A percentile compares a stretch with the other conserved stretches of the same genome.
phyloP scores from a whole-genome alignment of 371 early-diverging fungal genomes.

The Apophysomyces sp. region DNA sequence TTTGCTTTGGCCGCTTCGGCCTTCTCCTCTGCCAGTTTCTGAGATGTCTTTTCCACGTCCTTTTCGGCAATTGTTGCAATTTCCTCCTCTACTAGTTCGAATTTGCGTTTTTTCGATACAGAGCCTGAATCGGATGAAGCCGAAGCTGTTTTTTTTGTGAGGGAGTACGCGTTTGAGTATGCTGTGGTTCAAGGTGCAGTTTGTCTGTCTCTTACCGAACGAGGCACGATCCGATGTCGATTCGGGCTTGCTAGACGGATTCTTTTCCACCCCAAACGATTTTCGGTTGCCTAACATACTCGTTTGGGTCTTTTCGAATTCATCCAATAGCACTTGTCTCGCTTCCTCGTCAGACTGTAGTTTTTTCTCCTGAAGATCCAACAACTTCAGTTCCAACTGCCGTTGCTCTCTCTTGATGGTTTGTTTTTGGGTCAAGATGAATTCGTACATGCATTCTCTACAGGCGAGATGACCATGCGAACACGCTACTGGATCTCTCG shows the following conservation, averaged over 20 bases:
- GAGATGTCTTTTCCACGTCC: slow-evolving; percentile 44
- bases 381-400: slow-evolving; percentile 64
- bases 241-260: not conserved
- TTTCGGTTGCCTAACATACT: slow-evolving; percentile 47
- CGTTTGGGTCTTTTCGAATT: slow-evolving; percentile 69
- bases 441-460: slow-evolving; percentile 88
- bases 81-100: slow-evolving; percentile 41
- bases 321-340: slow-evolving; percentile 48
- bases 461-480: slow-evolving; percentile 83
- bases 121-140: not conserved
- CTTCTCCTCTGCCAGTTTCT: slow-evolving; percentile 52
- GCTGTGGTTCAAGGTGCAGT: not conserved
- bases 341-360: slow-evolving; percentile 45
- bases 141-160: not conserved
- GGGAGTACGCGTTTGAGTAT: not conserved
- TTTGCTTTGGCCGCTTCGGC: slow-evolving; percentile 56
- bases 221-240: not conserved
- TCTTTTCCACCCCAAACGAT: not conserved
- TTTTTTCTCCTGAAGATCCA: slow-evolving; percentile 59
- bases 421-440: slow-evolving; percentile 85
- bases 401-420: slow-evolving; percentile 65
- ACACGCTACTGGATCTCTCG: slow-evolving; percentile 84
- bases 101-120: slow-evolving; percentile 40
- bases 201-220: slow-evolving; percentile 4
- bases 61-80: slow-evolving; percentile 25